Conservation (phyloP, 345 rosid genomes). For the Euphorbia tirucalli region DNA sequence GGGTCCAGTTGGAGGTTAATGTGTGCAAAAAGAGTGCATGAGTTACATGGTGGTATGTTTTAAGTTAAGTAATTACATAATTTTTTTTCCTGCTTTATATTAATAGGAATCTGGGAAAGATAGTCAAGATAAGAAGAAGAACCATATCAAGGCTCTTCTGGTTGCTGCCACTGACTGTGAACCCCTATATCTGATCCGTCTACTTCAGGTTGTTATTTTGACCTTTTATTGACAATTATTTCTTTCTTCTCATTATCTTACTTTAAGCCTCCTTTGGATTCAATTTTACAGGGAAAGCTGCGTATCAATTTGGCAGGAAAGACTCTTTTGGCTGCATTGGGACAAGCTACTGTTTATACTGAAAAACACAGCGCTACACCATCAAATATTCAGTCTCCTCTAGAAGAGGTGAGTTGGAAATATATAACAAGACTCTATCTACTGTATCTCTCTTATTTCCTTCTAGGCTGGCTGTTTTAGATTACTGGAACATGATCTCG, state of each 20-base stretch:
- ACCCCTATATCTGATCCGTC: constrained; percentile 84
- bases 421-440: too few relatives aligned
- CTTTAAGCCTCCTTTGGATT: constrained; percentile 10
- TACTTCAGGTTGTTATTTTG: constrained; percentile 70
- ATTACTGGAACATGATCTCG: too few relatives aligned
- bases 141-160: constrained; percentile 85
- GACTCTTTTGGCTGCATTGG: constrained; percentile 89
- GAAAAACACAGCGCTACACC: constrained; percentile 74
- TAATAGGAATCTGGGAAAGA: constrained; percentile 87
- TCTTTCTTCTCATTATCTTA: constrained; percentile 5
- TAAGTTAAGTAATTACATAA: not conserved
- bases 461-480: too few relatives aligned
- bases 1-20: not conserved
- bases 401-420: constrained; percentile 66
- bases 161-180: constrained; percentile 96
- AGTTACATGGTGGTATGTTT: not conserved
- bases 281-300: constrained; percentile 59
- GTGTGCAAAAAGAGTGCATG: not conserved
- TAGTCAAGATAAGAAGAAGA: constrained; percentile 92
- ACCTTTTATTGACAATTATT: constrained; percentile 5
- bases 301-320: constrained; percentile 77
- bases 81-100: constrained; percentile 22
- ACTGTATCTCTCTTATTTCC: too few relatives aligned
- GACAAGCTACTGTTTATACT: constrained; percentile 81
- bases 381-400: constrained; percentile 58